Evolutionary conservation across 768 basidiomycete genomes (phyloP).

Genomic region (Russula foetens): DNA sequence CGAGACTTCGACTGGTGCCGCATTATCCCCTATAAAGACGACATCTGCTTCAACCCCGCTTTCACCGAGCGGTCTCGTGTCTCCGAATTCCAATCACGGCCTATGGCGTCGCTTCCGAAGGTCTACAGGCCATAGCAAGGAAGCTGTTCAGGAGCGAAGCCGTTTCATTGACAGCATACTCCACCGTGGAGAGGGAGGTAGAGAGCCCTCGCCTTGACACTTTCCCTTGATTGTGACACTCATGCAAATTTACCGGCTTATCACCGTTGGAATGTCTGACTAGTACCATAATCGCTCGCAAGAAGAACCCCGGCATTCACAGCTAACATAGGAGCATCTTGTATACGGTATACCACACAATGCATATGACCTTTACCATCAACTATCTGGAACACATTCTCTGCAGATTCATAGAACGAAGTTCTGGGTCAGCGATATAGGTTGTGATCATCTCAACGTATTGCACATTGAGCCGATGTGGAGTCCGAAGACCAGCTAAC

Average conservation of each 20-base stretch:
- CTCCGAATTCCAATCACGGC: neutral
- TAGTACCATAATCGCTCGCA: neutral
- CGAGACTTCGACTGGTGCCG: neutral
- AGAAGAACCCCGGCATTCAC: neutral
- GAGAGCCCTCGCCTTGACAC: neutral
- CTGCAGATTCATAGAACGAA: no score
- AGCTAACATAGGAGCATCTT: neutral
- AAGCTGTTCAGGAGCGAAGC: neutral
- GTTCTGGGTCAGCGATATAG: no score
- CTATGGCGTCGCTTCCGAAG: slow-evolving; percentile 12
- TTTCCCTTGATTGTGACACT: neutral
- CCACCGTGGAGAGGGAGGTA: neutral
- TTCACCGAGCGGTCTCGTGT: neutral
- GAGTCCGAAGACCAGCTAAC: neutral
- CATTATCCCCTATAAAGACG: neutral
- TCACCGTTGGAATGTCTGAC: no score
- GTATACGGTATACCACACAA: neutral
- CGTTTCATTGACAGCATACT: slow-evolving; percentile 5
- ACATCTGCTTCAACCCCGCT: neutral
- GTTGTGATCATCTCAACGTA: no score
- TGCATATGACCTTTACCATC: no score
- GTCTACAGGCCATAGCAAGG: neutral
- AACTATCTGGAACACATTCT: no score
- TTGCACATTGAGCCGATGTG: no score
- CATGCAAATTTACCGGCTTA: no score